Conservation (phyloP, 2,329 filamentous ascomycete species). For the Fusarium sacchari region DNA sequence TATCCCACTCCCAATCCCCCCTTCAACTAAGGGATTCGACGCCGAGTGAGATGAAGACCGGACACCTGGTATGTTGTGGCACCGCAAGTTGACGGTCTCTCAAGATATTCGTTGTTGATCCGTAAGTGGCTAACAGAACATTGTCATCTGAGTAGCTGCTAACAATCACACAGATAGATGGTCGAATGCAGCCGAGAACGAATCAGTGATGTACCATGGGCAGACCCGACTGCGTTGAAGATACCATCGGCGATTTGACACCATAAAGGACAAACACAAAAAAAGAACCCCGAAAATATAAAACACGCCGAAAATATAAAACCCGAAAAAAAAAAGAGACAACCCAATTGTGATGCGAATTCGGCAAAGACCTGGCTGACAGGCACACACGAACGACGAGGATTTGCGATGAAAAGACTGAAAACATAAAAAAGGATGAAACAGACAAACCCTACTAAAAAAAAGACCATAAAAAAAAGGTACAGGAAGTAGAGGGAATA, state of each 20-base stretch:
- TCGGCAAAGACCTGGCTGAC: not conserved
- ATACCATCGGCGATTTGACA: not conserved
- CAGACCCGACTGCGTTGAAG: too few species aligned
- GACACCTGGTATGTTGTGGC: not conserved
- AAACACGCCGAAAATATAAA: not conserved
- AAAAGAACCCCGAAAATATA: not conserved
- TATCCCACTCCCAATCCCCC: too few species aligned
- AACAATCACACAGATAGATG: constrained; percentile 75
- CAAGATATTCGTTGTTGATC: constrained; percentile 87
- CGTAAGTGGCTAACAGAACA: constrained; percentile 66
- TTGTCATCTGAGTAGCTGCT: constrained; percentile 21
- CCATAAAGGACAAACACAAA: not conserved
- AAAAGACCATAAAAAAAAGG: not conserved
- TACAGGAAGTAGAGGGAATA: not conserved
- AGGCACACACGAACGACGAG: not conserved
- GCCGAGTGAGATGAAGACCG: too few species aligned
- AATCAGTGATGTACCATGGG: too few species aligned
- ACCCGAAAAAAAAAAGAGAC: not conserved
- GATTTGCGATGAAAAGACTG: not conserved
- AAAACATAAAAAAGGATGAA: not conserved
- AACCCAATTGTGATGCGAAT: not conserved
- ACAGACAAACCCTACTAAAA: not conserved
- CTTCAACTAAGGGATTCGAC: too few species aligned
- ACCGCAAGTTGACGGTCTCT: not conserved
- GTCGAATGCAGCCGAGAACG: constrained; percentile 92